Evolutionary conservation across 202 grass and related monocot species (phyloP), one percentile per base, ranked within the genome.

Genomic region (Elaeis oleifera): DNA sequence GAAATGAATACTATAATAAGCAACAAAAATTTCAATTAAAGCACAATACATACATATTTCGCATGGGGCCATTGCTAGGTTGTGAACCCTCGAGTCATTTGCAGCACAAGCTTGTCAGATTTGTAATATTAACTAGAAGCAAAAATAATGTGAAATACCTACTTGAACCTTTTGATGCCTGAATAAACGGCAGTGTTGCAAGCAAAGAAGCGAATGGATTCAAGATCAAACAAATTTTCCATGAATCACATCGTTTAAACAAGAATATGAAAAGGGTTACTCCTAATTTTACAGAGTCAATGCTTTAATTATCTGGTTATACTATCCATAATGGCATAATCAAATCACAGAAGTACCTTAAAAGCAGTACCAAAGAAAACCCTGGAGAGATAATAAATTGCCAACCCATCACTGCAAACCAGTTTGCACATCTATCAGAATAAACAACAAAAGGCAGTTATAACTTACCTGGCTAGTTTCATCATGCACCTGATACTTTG

Each of bases 401-500:
- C 36, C 36, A 25, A 50, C 36, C 20, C 22, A 70, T 70, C 14
- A 44, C 36, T 44, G 36, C 36, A 44, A 44, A 44, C 36, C 9
- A 44, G 36, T 44, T 44, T 44, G 36, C 32, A 49, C 25, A 74
- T 65, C 50, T 24, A 79, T 67, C 71, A 75, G 73, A 67, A 48
- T 18, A 20, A 71, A 62, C 15, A 74, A 63, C 3, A 74, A 60
- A 75, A 70, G 28, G 72, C 68, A 78, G 59, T 51, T 67, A 86
- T 9, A 78, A 97, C 94, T 97, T 97, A 97, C 94, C 94, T 97
- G 88, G 88, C 88, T 97, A 74, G 94, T 97, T 97, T 97, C 94
- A 78, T 97, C 94, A 86, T 92, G 94, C 85, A 97, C 80, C 80
- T 86, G 88, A 81, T 97, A 97, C 56, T 84, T 92, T 26, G 82